Percentiles rank a stretch among this genome's conserved stretches.
phyloP scores from a whole-genome alignment of 768 basidiomycete species.

The Guyanaporus albipodus region DNA sequence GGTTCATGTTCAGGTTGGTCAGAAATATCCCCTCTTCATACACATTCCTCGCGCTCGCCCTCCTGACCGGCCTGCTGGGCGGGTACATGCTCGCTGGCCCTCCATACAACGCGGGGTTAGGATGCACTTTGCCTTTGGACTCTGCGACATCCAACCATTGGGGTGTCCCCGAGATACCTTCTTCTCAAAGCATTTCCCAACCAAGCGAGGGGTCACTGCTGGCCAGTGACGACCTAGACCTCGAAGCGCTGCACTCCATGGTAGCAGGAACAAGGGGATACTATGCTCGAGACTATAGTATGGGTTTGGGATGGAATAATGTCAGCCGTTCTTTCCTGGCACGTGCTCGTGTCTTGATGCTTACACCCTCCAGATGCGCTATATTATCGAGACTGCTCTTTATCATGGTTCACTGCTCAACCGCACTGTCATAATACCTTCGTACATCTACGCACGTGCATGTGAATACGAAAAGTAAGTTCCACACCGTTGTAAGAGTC shows the following conservation, averaged over 20 bases:
- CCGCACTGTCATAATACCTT: conserved; percentile 41
- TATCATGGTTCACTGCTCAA: conserved; percentile 42
- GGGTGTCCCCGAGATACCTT: background rate
- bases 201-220: conserved; percentile 8
- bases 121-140: conserved; percentile 21
- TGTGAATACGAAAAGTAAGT: conserved; percentile 35
- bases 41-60: conserved; percentile 17
- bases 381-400: conserved; percentile 45
- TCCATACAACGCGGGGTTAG: conserved; percentile 10
- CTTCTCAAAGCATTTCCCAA: background rate
- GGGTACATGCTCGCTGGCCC: conserved; percentile 23
- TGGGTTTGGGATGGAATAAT: conserved; percentile 48
- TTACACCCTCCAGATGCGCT: conserved; percentile 36
- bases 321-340: conserved; percentile 24
- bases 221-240: conserved; percentile 23
- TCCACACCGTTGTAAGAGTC: background rate
- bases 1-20: conserved; percentile 13
- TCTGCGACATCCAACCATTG: background rate
- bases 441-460: conserved; percentile 43
- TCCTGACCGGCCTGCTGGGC: conserved; percentile 24
- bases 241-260: conserved; percentile 32
- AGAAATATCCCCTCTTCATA: conserved; percentile 15
- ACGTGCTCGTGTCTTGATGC: background rate
- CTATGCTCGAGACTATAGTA: conserved; percentile 42
- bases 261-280: conserved; percentile 39